Base-by-base conservation (phyloP, 805 yeast genomes). In the Saturnispora galanensis region DNA sequence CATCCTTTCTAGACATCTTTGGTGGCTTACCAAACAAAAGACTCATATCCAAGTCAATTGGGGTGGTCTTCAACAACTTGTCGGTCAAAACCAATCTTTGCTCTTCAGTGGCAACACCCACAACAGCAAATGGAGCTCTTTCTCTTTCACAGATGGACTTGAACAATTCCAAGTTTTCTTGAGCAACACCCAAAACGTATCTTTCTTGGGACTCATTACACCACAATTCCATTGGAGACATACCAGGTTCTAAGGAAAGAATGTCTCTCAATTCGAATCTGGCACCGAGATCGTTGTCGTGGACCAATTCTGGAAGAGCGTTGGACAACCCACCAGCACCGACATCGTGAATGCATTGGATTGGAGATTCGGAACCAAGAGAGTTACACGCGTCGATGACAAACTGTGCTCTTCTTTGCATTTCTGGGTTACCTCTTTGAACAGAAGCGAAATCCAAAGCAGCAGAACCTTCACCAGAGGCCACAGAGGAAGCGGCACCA, bases 191-290 rank as follows among this genome's bases (percentile, higher is more conserved):
- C 56, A 93, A 66, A 18, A 93, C 99, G 57, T 89, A 93, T 65
- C 99, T 81, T 66, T 93, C 99, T 69, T 93, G 99, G 2, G 97
- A 93, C 68, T 93, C 98, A 57, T 95, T 90, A 76, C 99, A 93
- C 99, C 99, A 93, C 52, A 93, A 87, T 70, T 93, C 98, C 95
- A 93, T 86, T 45, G 99, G 97, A 5, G 97, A 90, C 97, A 93
- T 87, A 47, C 97, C 95, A 40, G 96, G 95, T 65, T 93, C 99
- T 52, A 88, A 74, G 32, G 88, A 81, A 46, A 95, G 76, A 46
- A 93, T 82, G 45, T 89, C 84, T 66, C 99, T 79, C 52, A 93
- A 73, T 65, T 93, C 96, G 52, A 93, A 93, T 52, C 63, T 73
- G 28, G 96, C 99, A 62, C 99, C 99, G 50, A 93, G 74, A 52